Conservation (phyloP, 1,284 basidiomycete species). For the Bjerkandera adusta region DNA sequence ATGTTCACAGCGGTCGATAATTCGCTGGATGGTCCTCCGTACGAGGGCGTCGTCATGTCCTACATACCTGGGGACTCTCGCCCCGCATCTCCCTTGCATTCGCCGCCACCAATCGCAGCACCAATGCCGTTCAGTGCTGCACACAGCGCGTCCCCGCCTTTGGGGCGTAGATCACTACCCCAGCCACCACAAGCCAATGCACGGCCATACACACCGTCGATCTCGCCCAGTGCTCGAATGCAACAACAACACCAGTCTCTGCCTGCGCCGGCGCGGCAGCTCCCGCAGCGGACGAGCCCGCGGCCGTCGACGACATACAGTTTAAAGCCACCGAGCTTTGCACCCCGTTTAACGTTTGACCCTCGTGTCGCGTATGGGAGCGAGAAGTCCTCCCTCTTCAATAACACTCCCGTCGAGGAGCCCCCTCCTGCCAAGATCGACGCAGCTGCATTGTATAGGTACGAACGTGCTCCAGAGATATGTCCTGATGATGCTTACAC, state of each 20-base stretch:
- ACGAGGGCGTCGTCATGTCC: constrained; percentile 31
- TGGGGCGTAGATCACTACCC: background rate
- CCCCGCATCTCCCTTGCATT: constrained; percentile 29
- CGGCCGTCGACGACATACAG: constrained; percentile 5
- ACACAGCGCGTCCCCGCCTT: background rate
- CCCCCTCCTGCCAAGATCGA: constrained; percentile 21
- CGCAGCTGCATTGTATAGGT: constrained; percentile 58
- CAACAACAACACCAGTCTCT: background rate
- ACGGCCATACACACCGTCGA: constrained; percentile 3
- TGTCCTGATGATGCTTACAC: background rate
- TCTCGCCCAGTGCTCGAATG: constrained; percentile 6
- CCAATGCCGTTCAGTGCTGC: background rate
- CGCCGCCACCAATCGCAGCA: background rate
- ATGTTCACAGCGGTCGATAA: constrained; percentile 40
- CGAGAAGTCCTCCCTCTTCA: constrained; percentile 15
- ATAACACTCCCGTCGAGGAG: constrained; percentile 13
- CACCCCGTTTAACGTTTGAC: constrained; percentile 34
- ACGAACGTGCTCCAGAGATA: constrained; percentile 15
- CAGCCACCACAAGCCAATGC: background rate
- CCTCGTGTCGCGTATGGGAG: constrained; percentile 45
- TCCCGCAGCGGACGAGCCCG: constrained; percentile 6
- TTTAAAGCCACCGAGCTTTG: background rate
- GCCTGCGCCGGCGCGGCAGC: constrained; percentile 3
- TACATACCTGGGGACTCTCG: constrained; percentile 29
- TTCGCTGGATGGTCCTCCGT: constrained; percentile 39